Evolutionary conservation across 129 eudicot genomes (phyloP).

Genomic region (Artemisia tridentata): DNA sequence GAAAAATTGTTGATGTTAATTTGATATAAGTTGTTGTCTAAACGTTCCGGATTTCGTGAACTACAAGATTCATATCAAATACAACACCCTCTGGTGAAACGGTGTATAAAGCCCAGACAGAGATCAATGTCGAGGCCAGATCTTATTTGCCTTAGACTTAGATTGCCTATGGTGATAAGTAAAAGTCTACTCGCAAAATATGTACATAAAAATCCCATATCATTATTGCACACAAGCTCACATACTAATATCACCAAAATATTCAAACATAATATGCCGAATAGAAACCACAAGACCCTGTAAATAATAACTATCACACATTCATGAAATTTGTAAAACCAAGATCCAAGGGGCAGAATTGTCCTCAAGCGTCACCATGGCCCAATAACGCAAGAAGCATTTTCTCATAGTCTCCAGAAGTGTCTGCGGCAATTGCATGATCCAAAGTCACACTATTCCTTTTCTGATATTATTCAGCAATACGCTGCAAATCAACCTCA

Average conservation of each 20-base stretch:
- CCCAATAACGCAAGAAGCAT: slow-evolving; percentile 82
- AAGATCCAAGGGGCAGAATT: neutral
- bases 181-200: too few species aligned
- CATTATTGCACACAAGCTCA: too few species aligned
- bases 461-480: slow-evolving; percentile 77
- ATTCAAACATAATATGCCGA: neutral
- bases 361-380: slow-evolving; percentile 47
- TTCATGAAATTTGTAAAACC: neutral
- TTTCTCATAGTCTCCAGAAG: slow-evolving; percentile 82
- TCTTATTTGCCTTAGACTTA: too few species aligned
- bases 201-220: too few species aligned
- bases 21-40: too few species aligned
- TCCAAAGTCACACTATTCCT: slow-evolving; percentile 82
- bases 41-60: too few species aligned
- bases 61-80: too few species aligned
- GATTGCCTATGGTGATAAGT: too few species aligned
- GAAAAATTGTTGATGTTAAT: too few species aligned
- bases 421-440: slow-evolving; percentile 67
- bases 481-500: slow-evolving; percentile 77
- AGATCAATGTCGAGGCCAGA: too few species aligned
- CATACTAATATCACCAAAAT: neutral
- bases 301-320: neutral
- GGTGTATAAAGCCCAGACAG: too few species aligned
- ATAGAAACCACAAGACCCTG: neutral
- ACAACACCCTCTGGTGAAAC: too few species aligned